These are phyloP conservation scores for Colletotrichum filicis DNA, from an alignment of 2,329 filamentous ascomycete genomes.

Conservation along the genomic window DNA sequence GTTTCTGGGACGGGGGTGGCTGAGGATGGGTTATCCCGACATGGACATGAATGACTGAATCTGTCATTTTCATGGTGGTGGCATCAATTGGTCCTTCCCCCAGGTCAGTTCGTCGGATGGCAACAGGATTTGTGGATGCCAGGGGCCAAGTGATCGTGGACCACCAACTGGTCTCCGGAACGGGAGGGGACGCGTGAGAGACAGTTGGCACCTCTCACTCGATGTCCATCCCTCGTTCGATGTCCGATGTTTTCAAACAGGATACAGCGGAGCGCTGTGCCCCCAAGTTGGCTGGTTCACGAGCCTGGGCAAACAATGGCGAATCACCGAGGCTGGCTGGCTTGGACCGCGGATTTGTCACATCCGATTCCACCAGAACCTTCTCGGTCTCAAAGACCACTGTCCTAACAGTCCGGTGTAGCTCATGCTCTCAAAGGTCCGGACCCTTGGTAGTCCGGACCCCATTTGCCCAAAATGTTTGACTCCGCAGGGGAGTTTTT, in stretches of 20 bases:
- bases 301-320: not conserved
- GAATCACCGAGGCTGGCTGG: not conserved
- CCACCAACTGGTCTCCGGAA: not conserved
- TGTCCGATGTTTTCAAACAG: not conserved
- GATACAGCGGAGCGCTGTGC: not conserved
- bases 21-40: not conserved
- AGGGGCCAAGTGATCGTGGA: not conserved
- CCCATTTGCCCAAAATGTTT: not conserved
- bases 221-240: not conserved
- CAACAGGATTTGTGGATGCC: not conserved
- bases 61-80: constrained; percentile 10
- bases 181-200: not conserved
- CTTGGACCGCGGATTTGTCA: constrained; percentile 10
- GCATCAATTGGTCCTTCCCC: not conserved
- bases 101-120: constrained; percentile 17
- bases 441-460: not conserved
- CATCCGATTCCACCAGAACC: not conserved
- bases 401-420: not conserved
- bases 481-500: not conserved
- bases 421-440: not conserved
- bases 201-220: not conserved
- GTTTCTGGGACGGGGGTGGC: not conserved
- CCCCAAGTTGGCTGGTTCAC: not conserved
- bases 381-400: not conserved
- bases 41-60: not conserved